Evolutionary conservation across 345 rosid genomes (phyloP), one percentile per base, ranked within the genome.

Genomic region (Punica granatum): DNA sequence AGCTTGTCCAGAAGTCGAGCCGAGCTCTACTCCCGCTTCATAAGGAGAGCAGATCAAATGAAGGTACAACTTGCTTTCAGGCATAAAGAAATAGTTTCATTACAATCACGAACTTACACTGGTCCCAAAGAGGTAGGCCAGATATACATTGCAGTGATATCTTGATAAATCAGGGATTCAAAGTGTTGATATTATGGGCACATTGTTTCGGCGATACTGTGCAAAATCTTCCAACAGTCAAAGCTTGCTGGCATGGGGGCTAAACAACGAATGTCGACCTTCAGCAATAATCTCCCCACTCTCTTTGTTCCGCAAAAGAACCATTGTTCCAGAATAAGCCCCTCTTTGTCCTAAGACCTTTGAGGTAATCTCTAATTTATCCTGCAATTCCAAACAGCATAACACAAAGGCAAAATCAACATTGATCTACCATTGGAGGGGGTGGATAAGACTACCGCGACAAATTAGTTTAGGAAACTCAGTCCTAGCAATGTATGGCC

Each of bases 181-280:
- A n/a, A 7, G 58, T 51, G 14, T 23, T 23, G 23, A n/a, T n/a
- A n/a, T n/a, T n/a, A n/a, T n/a, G n/a, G n/a, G n/a, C n/a, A n/a
- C n/a, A n/a, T 21, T 3, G 53, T 16, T 46, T 46, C 53, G 19
- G n/a, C 7, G 15, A 46, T 16, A 18, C 19, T 23, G 53, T 5
- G 23, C 53, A 46, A 19, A 23, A 53, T 37, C 30, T 2, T 3
- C 23, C 56, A 8, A 53, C 49, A 10, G 48, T 82, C 80, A 89
- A 80, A 93, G 83, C 74, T 89, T 89, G 84, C 95, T 93, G 70
- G 74, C 53, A 68, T 73, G 84, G 69, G 67, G 77, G 39, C 89
- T 89, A 69, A 85, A 90, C 85, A 87, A 48, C 7, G 97, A 93
- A 82, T 93, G 98, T 19, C 97, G 89, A 60, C 96, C 97, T 85